These are phyloP conservation scores for Poteriospumella lacustris DNA, from an alignment of 108 stramenopile species.

Conservation along the genomic window DNA sequence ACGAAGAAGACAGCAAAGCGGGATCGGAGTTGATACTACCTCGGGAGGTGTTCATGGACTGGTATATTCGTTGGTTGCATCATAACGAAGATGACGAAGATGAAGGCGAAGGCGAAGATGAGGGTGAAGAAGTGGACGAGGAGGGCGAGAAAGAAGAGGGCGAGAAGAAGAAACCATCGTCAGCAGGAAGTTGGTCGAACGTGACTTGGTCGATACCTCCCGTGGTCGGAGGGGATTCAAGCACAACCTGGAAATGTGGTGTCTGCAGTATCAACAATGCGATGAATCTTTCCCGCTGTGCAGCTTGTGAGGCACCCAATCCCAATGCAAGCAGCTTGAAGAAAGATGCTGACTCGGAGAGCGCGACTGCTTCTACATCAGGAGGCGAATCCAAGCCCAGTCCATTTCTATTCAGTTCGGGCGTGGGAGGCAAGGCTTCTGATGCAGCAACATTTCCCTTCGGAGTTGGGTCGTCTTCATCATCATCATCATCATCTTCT, in stretches of 20 bases:
- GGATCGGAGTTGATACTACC: slow-evolving; percentile 6
- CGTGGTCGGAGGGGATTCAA: slow-evolving; percentile 6
- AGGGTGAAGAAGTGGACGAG: slow-evolving; percentile 10
- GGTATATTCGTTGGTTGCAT: slow-evolving; percentile 18
- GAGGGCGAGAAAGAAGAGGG: background rate
- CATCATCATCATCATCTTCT: background rate
- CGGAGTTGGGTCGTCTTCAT: slow-evolving; percentile 1
- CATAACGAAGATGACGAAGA: slow-evolving; percentile 21
- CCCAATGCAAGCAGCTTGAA: slow-evolving; percentile 6
- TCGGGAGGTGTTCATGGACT: slow-evolving; percentile 5
- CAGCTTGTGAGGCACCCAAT: slow-evolving; percentile 6
- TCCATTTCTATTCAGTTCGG: slow-evolving; percentile 7
- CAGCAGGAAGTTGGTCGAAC: background rate
- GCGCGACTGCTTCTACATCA: slow-evolving; percentile 6
- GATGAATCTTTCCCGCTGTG: slow-evolving; percentile 6
- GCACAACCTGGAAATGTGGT: slow-evolving; percentile 6
- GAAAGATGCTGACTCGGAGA: slow-evolving; percentile 6
- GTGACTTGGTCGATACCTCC: slow-evolving; percentile 12
- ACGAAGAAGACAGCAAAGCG: slow-evolving; percentile 6
- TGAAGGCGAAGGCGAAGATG: slow-evolving; percentile 23
- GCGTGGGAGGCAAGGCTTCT: slow-evolving; percentile 5
- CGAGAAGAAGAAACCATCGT: slow-evolving; percentile 19
- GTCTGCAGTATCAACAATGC: slow-evolving; percentile 7
- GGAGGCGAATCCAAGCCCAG: slow-evolving; percentile 5
- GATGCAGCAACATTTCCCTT: slow-evolving; percentile 7